Evolutionary conservation across 2,329 filamentous ascomycete species (phyloP), one percentile per base, ranked within the genome.

Genomic region (Exophiala sp.): DNA sequence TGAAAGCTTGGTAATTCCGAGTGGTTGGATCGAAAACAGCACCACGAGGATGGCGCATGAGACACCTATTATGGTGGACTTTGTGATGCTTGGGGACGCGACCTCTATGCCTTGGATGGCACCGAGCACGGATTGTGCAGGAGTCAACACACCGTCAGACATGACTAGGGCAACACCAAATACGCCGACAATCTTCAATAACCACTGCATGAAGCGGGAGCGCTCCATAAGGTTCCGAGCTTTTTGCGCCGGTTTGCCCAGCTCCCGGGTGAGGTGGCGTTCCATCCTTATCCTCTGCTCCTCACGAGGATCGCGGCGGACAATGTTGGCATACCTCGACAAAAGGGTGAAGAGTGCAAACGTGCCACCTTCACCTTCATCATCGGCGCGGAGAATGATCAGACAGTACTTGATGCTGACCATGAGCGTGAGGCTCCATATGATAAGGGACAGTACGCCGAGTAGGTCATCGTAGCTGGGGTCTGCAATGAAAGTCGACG

Each of bases 321-420:
- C 68, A 46, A 80, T 76, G 38, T 78, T 75, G 27, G 40, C 75
- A 62, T 77, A 78, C 60, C 73, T 63, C 16, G 72, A 73, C 2
- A 80, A 67, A 13, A 80, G 64, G 0, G 74, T 75, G 58, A 78
- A 79, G 7, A 72, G 70, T 18, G 69, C 72, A 62, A 80, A 80
- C 0, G 77, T 79, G 2, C 77, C 77, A 8, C 77, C 77, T 58
- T 80, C 77, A 19, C 77, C 77, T 58, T 79, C 74, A 49, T 80
- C 74, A 60, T 80, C 75, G 22, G 76, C 77, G 39, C 65, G 63
- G 2, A 80, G 64, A 21, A 79, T 73, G 48, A 80, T 71, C 34
- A 76, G 56, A 13, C 78, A 66, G 58, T 80, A 80, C 62, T 80
- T 80, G 52, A 79, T 57, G 0, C 75, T 79, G 11, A 79, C 77